Conservation (phyloP, 495 filamentous ascomycete species). For the Chaetomidium leptoderma region DNA sequence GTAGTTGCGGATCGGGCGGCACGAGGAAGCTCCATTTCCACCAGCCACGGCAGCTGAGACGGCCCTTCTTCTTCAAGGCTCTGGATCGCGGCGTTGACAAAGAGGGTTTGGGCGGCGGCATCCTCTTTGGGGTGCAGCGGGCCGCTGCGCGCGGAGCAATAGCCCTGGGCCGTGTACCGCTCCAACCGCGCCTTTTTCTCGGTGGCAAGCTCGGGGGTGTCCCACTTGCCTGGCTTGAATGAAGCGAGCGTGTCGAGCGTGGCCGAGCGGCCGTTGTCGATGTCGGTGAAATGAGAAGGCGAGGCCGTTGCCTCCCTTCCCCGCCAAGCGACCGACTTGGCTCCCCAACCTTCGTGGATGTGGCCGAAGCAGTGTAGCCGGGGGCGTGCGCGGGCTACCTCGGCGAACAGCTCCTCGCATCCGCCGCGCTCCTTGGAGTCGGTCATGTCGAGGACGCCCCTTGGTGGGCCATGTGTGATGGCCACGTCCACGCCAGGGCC, state of each 20-base stretch:
- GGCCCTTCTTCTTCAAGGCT: not conserved
- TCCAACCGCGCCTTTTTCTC: not conserved
- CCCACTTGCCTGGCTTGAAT: not conserved
- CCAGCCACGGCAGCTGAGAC: not conserved
- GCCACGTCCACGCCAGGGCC: conserved; percentile 55
- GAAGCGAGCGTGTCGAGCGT: not conserved
- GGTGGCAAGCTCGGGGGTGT: not conserved
- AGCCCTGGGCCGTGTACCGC: not conserved
- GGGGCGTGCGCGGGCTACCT: conserved; percentile 51
- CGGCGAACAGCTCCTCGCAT: conserved; percentile 54
- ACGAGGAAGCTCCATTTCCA: not conserved
- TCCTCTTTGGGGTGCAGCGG: not conserved
- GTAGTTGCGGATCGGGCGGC: no score
- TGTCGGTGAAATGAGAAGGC: not conserved
- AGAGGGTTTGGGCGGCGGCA: not conserved
- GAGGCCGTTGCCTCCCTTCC: not conserved
- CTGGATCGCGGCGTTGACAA: not conserved
- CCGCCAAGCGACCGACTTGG: conserved; percentile 56
- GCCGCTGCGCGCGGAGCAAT: not conserved
- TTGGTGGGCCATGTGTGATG: conserved; percentile 72
- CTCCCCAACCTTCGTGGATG: conserved; percentile 75
- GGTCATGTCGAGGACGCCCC: conserved; percentile 52
- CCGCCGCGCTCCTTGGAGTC: conserved; percentile 42
- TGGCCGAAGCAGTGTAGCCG: conserved; percentile 68
- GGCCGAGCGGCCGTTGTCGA: not conserved